Evolutionary conservation across 106 monocot genomes (phyloP).

Genomic region (Dendrobium huoshanense): DNA sequence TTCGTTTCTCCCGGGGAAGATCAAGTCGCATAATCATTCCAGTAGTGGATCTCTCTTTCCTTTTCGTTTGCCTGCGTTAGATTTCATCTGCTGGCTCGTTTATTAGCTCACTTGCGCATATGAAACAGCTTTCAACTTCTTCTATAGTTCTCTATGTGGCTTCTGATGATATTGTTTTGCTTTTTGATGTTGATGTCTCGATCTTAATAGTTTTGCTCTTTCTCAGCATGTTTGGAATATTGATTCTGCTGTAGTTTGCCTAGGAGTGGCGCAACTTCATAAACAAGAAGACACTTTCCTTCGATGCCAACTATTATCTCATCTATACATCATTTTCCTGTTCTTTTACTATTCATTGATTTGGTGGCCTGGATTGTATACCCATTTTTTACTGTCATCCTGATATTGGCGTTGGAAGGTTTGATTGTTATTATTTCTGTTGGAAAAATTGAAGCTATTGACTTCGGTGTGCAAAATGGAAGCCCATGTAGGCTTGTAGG

Average conservation of each 20-base stretch:
- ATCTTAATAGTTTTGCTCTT: neutral
- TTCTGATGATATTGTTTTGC: neutral
- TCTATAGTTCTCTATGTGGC: neutral
- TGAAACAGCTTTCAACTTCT: neutral
- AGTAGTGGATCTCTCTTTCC: conserved; percentile 9
- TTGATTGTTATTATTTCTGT: neutral
- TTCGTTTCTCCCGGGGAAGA: conserved; percentile 49
- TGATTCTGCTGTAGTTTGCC: neutral
- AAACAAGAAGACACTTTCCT: neutral
- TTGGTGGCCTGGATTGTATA: neutral
- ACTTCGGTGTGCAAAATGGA: neutral
- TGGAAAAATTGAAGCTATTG: neutral
- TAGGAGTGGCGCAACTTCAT: neutral
- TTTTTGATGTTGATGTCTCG: neutral
- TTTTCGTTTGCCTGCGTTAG: neutral
- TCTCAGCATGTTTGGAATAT: conserved; percentile 3
- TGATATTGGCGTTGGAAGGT: neutral
- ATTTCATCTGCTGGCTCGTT: neutral
- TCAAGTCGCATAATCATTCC: conserved; percentile 11
- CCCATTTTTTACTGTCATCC: neutral
- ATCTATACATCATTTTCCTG: neutral
- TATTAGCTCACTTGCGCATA: neutral
- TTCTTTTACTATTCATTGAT: neutral
- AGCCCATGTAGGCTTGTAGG: neutral
- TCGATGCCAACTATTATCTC: neutral